Evolutionary conservation across 306 rosid genomes (phyloP), one percentile per base, ranked within the genome.

Genomic region (Inga oerstediana): DNA sequence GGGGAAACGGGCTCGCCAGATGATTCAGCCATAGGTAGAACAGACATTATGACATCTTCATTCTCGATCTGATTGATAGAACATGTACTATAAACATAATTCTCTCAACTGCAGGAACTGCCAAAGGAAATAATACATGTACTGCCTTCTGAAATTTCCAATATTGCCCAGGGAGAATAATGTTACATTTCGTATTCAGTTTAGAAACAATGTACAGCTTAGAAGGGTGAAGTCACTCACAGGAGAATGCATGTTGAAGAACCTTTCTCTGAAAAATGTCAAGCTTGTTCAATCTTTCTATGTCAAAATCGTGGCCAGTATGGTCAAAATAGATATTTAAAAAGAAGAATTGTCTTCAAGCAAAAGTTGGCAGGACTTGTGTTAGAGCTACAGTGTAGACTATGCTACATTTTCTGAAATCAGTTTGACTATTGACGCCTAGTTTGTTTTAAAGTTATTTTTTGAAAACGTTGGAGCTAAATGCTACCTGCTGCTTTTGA

Each of bases 61-160:
- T 94, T 96, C 83, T 92, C 98, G 13, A 81, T 71, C 86, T 94
- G 97, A 90, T 92, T 88, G 77, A 90, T 71, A 45, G 97, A 92
- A 80, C 99, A 96, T 67, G 99, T 94, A 84, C 99, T 92, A 75
- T 92, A n/a, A n/a, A 92, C 12, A 94, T 94, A 34, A 96, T 76
- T 83, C 89, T 92, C 87, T 96, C 90, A 30, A 85, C 93, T 2
- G 88, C 92, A 6, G 97, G 98, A 87, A 96, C 98, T 90, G 97
- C 72, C 76, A 78, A 81, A 70, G 37, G 44, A 54, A 87, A 59
- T 66, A 48, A 76, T n/a, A 39, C 68, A 15, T 0, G 2, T 15
- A 9, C 16, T 73, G 77, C 43, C 41, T 48, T 73, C 77, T 27
- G 77, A 48, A 49, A 14, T 17, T 66, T 74, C 7, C 51, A 4